Percentiles rank a stretch among this genome's conserved stretches.
phyloP scores from a whole-genome alignment of 306 rosid species.

The Gillenia trifoliata region DNA sequence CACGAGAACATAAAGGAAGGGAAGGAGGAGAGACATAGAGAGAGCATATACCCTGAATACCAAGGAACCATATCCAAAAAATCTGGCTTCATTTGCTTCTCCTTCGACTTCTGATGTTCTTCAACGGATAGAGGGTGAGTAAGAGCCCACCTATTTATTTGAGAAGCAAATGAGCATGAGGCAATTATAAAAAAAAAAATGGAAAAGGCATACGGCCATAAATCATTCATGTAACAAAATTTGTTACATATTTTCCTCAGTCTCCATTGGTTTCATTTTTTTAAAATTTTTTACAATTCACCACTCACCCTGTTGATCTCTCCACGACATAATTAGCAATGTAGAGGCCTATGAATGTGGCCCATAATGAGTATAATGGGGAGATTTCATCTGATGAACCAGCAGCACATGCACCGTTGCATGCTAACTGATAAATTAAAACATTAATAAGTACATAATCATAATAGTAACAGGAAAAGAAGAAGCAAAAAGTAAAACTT shows the following conservation, averaged over 20 bases:
- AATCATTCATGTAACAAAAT: background rate
- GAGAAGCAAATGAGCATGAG: conserved; percentile 11
- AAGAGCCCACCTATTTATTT: conserved; percentile 85
- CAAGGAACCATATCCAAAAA: conserved; percentile 99
- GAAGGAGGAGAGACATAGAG: conserved; percentile 5
- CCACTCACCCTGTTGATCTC: conserved; percentile 92
- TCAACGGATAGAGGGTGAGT: conserved; percentile 79
- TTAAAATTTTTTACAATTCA: background rate
- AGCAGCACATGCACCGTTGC: conserved; percentile 73
- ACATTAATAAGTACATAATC: conserved; percentile 18
- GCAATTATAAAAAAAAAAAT: conserved; percentile 7
- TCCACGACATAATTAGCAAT: conserved; percentile 95
- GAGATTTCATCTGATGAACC: conserved; percentile 89
- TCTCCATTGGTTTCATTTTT: background rate
- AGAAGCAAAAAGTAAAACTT: background rate
- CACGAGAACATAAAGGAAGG: background rate
- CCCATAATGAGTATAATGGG: conserved; percentile 96
- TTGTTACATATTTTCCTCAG: background rate
- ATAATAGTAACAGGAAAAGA: background rate
- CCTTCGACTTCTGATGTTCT: conserved; percentile 76
- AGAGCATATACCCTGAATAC: conserved; percentile 79
- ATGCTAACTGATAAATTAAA: conserved; percentile 60
- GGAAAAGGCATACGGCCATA: conserved; percentile 2
- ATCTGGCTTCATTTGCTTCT: conserved; percentile 88
- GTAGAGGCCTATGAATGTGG: conserved; percentile 94